Percentiles rank a stretch among this genome's conserved stretches.
Conservation (phyloP, 148 eudicot genomes). For the Cornus kousa region DNA sequence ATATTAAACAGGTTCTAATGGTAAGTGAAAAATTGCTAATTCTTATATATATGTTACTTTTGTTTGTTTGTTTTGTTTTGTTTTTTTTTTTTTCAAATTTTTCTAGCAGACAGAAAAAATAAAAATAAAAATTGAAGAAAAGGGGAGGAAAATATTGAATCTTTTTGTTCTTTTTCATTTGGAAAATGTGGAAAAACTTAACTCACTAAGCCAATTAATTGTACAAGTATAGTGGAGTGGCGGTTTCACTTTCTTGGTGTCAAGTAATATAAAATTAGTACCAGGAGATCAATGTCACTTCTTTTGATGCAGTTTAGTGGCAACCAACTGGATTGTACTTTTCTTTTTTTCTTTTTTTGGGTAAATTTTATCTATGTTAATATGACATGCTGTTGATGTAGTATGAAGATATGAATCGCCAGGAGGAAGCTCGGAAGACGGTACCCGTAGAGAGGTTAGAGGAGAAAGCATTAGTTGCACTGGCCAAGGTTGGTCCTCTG, state of each 20-base stretch:
- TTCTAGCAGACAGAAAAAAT: neutral
- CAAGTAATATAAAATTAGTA: neutral
- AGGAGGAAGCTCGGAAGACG: conserved; percentile 79
- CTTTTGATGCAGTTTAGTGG: neutral
- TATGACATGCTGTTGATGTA: conserved; percentile 25
- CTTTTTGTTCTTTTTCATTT: neutral
- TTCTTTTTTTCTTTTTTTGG: neutral
- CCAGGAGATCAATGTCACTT: neutral
- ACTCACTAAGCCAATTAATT: neutral
- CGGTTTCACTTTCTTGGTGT: neutral
- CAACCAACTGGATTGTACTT: neutral
- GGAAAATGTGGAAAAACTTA: neutral
- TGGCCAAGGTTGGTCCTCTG: conserved; percentile 63
- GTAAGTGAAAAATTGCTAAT: conserved; percentile 31
- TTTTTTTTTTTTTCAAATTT: neutral
- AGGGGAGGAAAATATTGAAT: neutral
- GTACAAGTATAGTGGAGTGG: neutral
- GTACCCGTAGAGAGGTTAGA: conserved; percentile 79
- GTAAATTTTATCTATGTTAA: neutral
- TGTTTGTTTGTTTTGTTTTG: neutral
- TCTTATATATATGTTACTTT: neutral
- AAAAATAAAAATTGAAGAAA: neutral
- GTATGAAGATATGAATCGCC: conserved; percentile 82
- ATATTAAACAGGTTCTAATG: conserved; percentile 72
- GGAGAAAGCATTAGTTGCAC: conserved; percentile 77